Percentiles rank a stretch among this genome's conserved stretches.
phyloP scores from a whole-genome alignment of 176 grass and related monocot genomes.

The Oryza glumipatula region DNA sequence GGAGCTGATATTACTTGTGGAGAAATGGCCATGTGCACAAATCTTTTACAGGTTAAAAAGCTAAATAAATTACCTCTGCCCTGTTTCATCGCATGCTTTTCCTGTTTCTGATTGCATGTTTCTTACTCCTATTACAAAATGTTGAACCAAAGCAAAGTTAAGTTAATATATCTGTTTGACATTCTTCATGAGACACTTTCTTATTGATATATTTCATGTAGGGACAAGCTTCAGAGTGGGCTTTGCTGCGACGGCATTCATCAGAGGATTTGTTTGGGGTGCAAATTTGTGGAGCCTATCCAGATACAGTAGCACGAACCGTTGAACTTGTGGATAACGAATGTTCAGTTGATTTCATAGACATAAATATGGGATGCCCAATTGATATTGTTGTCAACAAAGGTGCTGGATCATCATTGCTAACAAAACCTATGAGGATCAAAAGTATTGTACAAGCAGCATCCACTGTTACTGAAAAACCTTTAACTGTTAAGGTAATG shows the following conservation, averaged over 20 bases:
- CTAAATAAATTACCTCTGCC: constrained; percentile 9
- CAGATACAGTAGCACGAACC: constrained; percentile 75
- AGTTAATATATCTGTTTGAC: constrained; percentile 10
- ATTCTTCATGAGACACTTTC: neutral
- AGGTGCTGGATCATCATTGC: constrained; percentile 86
- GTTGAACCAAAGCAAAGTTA: constrained; percentile 11
- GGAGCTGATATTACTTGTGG: constrained; percentile 97
- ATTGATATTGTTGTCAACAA: constrained; percentile 91
- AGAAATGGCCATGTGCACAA: constrained; percentile 98
- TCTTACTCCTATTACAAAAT: constrained; percentile 2
- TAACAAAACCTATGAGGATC: constrained; percentile 83
- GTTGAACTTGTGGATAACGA: constrained; percentile 86
- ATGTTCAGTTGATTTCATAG: constrained; percentile 84
- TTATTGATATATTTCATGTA: constrained; percentile 51
- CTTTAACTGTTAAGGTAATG: constrained; percentile 92
- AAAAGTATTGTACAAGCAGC: constrained; percentile 85
- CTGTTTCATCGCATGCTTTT: constrained; percentile 4
- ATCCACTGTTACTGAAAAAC: constrained; percentile 60
- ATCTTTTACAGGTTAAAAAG: constrained; percentile 84
- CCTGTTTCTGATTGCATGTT: constrained; percentile 19
- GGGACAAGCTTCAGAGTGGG: constrained; percentile 98
- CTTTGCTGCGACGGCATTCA: constrained; percentile 80
- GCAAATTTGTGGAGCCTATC: constrained; percentile 92
- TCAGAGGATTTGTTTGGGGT: constrained; percentile 93
- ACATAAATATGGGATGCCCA: constrained; percentile 98